Conservation (phyloP, 495 filamentous ascomycete genomes). For the Neurospora sp. region DNA sequence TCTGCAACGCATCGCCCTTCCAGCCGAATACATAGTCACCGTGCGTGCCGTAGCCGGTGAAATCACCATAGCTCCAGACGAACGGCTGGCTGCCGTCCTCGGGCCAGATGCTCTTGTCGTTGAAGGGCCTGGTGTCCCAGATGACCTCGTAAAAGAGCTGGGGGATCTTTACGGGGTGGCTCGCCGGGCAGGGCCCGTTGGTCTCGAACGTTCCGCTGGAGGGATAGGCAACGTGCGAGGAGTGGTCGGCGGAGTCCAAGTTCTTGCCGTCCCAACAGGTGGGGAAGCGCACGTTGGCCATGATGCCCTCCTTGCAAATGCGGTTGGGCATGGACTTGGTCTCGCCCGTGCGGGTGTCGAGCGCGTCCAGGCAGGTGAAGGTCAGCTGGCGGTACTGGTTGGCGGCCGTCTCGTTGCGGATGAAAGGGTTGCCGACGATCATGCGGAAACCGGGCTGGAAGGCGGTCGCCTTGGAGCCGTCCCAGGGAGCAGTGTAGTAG, state of each 20-base stretch:
- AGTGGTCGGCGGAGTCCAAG: slow-evolving; percentile 27
- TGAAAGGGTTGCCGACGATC: slow-evolving; percentile 53
- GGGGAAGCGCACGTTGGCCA: slow-evolving; percentile 29
- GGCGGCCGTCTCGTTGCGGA: slow-evolving; percentile 17
- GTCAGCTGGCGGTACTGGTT: slow-evolving; percentile 28
- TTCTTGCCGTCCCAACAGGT: slow-evolving; percentile 25
- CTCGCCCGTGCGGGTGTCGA: slow-evolving; percentile 24
- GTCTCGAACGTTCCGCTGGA: slow-evolving; percentile 21
- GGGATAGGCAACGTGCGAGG: slow-evolving; percentile 31
- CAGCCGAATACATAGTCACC: slow-evolving; percentile 35
- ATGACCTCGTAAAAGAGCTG: slow-evolving; percentile 35
- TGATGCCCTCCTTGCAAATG: slow-evolving; percentile 30
- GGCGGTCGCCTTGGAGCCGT: slow-evolving; percentile 29
- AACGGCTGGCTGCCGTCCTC: slow-evolving; percentile 34
- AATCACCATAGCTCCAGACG: slow-evolving; percentile 32
- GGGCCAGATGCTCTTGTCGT: slow-evolving; percentile 30
- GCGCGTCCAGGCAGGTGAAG: slow-evolving; percentile 28
- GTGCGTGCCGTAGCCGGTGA: slow-evolving; percentile 29
- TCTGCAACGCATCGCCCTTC: slow-evolving; percentile 29
- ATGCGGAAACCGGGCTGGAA: slow-evolving; percentile 57
- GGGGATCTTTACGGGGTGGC: slow-evolving; percentile 24
- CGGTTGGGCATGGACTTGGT: slow-evolving; percentile 22
- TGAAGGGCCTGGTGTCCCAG: slow-evolving; percentile 30
- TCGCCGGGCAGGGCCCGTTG: slow-evolving; percentile 21
- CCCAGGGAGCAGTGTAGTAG: slow-evolving; percentile 33